phyloP scores from a whole-genome alignment of 306 rosid genomes.

The Myrica gale region DNA sequence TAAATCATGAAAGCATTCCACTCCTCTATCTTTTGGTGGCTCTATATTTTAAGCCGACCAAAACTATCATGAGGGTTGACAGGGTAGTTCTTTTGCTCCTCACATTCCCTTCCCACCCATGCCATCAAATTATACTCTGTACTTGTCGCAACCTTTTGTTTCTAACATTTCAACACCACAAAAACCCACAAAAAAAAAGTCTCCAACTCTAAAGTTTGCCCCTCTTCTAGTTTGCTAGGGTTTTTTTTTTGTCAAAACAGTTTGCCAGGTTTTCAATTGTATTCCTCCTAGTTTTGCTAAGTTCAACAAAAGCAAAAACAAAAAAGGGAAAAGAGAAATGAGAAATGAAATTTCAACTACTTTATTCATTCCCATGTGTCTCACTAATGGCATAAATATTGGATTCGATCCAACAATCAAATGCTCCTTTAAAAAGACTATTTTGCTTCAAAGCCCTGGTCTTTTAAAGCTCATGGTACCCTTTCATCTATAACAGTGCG shows the following conservation, averaged over 20 bases:
- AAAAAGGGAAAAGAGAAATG: no score
- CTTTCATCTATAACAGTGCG: constrained; percentile 37
- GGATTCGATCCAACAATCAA: constrained; percentile 30
- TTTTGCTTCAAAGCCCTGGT: constrained; percentile 13
- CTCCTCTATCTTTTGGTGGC: constrained; percentile 52
- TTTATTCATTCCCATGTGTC: constrained; percentile 25
- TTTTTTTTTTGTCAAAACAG: no score
- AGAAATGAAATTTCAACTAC: neutral
- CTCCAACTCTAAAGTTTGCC: neutral
- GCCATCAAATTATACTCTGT: constrained; percentile 31
- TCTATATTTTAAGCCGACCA: constrained; percentile 53
- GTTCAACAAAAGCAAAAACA: neutral
- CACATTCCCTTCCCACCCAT: constrained; percentile 36
- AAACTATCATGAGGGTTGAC: constrained; percentile 41
- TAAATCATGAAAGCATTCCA: constrained; percentile 72
- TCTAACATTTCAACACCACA: constrained; percentile 27
- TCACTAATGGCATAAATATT: constrained; percentile 38
- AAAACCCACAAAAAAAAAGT: neutral
- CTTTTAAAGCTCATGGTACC: constrained; percentile 12
- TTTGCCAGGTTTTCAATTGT: neutral
- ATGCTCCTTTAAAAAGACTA: neutral
- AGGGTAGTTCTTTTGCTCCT: constrained; percentile 30
- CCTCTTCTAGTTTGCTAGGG: no score
- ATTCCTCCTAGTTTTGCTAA: no score
- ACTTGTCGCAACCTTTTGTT: constrained; percentile 31